These are phyloP conservation scores for Salix exigua DNA, from an alignment of 345 rosid species.

Conservation along the genomic window DNA sequence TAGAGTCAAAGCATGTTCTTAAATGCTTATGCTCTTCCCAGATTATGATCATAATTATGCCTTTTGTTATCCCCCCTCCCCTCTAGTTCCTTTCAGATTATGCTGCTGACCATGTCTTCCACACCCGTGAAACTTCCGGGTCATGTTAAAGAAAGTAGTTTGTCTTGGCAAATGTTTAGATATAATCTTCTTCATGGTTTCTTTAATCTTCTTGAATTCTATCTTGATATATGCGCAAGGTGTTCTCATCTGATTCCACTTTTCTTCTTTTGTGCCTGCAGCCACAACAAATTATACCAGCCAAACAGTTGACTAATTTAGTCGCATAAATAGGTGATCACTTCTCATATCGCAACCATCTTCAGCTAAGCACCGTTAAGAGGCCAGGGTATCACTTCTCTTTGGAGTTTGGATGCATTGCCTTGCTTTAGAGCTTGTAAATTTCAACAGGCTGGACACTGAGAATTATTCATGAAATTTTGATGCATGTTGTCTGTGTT, in stretches of 20 bases:
- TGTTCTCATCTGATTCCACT: background rate
- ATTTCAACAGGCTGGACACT: background rate
- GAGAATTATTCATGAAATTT: background rate
- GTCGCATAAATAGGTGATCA: conserved; percentile 24
- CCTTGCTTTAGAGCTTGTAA: background rate
- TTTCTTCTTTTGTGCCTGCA: conserved; percentile 18
- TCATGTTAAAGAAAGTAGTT: no score
- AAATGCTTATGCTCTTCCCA: background rate
- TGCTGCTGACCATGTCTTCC: background rate
- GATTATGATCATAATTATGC: background rate
- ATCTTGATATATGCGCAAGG: background rate
- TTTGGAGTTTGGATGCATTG: background rate
- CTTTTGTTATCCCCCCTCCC: background rate
- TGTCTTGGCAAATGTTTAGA: background rate
- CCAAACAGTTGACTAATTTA: conserved; percentile 33
- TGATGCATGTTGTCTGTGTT: background rate
- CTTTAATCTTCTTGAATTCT: background rate
- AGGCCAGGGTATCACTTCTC: background rate
- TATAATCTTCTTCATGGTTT: background rate
- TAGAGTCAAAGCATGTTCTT: background rate
- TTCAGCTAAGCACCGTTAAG: background rate
- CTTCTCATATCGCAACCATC: background rate
- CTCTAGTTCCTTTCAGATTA: background rate
- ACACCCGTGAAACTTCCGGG: background rate
- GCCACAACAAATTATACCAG: conserved; percentile 44